A percentile compares a stretch with the other conserved stretches of the same genome.
Evolutionary conservation across 192 early-diverging fungal species (phyloP).

Genomic region (Coemansia sp.): DNA sequence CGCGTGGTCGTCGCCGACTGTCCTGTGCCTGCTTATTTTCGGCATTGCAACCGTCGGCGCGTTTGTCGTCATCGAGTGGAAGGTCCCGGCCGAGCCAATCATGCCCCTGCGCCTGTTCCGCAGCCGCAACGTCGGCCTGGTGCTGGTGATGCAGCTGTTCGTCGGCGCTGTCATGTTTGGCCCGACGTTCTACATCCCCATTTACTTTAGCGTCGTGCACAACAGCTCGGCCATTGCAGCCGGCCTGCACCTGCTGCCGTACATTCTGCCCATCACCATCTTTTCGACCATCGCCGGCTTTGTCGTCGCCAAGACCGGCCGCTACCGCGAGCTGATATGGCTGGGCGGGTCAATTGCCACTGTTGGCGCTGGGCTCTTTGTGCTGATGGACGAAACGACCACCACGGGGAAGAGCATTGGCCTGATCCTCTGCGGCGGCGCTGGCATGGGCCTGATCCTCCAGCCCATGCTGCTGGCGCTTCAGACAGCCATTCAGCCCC

Average conservation of each 20-base stretch:
- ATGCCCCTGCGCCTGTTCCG: conserved; percentile 65
- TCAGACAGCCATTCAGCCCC: conserved; percentile 64
- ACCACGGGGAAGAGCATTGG: conserved; percentile 60
- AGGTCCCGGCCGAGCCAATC: conserved; percentile 64
- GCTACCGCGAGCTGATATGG: conserved; percentile 66
- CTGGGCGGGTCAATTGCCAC: conserved; percentile 64
- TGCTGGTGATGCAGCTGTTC: conserved; percentile 29
- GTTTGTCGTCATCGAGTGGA: conserved; percentile 60
- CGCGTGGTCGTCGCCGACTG: conserved; percentile 67
- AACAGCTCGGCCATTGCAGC: conserved; percentile 68
- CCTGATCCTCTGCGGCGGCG: conserved; percentile 67
- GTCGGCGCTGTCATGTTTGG: conserved; percentile 58
- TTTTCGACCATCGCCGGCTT: conserved; percentile 68
- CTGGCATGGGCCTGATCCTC: conserved; percentile 74
- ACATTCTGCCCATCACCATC: conserved; percentile 72
- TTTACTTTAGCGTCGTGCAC: conserved; percentile 72
- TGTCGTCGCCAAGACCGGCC: conserved; percentile 61
- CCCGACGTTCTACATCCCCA: conserved; percentile 64
- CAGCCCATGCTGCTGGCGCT: conserved; percentile 70
- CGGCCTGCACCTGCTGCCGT: conserved; percentile 76
- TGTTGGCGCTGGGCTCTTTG: conserved; percentile 65
- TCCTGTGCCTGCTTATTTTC: conserved; percentile 63
- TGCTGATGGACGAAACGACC: conserved; percentile 55
- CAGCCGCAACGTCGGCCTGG: conserved; percentile 47
- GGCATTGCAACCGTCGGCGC: conserved; percentile 56